Evolutionary conservation across 768 basidiomycete genomes (phyloP).

Genomic region (Dentipellis fragilis): DNA sequence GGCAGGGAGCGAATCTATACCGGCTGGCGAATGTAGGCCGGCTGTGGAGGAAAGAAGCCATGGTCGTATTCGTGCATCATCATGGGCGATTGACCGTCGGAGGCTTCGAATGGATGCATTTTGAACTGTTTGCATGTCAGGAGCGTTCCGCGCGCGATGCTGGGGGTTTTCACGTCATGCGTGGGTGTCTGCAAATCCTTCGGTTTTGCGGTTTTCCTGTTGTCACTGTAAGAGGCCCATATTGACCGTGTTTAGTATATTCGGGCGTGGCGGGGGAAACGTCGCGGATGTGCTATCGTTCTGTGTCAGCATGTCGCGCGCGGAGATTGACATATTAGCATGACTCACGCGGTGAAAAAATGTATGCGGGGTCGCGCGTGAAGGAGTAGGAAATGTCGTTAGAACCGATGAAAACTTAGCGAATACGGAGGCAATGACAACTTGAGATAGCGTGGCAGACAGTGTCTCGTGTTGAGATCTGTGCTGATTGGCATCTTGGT

Average conservation of each 20-base stretch:
- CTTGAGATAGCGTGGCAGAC: constrained; percentile 40
- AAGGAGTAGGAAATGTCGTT: constrained; percentile 14
- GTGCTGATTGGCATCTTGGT: neutral
- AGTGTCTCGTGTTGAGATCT: constrained; percentile 14
- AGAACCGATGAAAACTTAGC: constrained; percentile 41
- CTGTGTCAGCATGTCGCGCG: neutral
- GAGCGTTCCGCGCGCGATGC: constrained; percentile 6
- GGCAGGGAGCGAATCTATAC: constrained; percentile 28
- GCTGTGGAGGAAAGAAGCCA: constrained; percentile 32
- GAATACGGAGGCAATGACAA: constrained; percentile 78
- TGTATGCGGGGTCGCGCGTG: constrained; percentile 13
- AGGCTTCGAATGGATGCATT: constrained; percentile 15
- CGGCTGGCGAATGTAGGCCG: constrained; percentile 56
- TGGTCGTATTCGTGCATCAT: constrained; percentile 16
- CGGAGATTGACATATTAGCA: neutral
- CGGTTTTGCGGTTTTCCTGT: constrained; percentile 15
- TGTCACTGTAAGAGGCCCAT: constrained; percentile 19
- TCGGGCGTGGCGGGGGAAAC: too few species aligned
- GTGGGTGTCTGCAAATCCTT: constrained; percentile 23
- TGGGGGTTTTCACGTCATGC: constrained; percentile 20
- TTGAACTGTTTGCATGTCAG: constrained; percentile 15
- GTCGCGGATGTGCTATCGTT: constrained; percentile 9
- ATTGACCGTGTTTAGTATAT: constrained; percentile 16
- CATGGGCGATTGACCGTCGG: constrained; percentile 16
- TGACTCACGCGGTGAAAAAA: constrained; percentile 13